Evolutionary conservation across 2,329 filamentous ascomycete species (phyloP).

Genomic region (Stenocarpella maydis): DNA sequence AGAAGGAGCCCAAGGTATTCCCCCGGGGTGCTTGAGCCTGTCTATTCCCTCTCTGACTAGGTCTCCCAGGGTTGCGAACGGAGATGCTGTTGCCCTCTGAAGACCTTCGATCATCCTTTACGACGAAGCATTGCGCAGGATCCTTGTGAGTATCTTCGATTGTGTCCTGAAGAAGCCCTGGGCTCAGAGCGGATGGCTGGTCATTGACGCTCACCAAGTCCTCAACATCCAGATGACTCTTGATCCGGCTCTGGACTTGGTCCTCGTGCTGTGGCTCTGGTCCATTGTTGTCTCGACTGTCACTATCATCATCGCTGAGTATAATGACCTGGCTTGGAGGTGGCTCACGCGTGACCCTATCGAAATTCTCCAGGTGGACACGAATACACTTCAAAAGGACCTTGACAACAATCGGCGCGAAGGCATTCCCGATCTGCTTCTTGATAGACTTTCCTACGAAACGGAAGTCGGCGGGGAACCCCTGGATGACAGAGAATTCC

Average conservation of each 20-base stretch:
- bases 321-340: not conserved
- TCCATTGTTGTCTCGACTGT: not conserved
- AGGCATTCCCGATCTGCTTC: constrained; percentile 81
- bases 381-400: constrained; percentile 59
- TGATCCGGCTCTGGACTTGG: not conserved
- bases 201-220: not conserved
- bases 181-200: not conserved
- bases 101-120: not conserved
- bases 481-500: constrained; percentile 75
- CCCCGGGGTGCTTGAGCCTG: not conserved
- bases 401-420: constrained; percentile 68
- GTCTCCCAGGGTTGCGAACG: not conserved
- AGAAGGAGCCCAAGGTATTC: not conserved
- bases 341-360: constrained; percentile 44
- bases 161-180: not conserved
- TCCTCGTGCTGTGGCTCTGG: not conserved
- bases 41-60: not conserved
- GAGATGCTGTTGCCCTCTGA: not conserved
- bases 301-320: constrained; percentile 23
- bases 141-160: not conserved
- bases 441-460: constrained; percentile 61
- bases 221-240: not conserved
- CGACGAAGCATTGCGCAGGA: not conserved
- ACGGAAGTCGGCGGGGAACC: constrained; percentile 68
- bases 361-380: constrained; percentile 54